Base-by-base conservation (phyloP, 768 basidiomycete species). In the Dacryopinax primogenitus region DNA sequence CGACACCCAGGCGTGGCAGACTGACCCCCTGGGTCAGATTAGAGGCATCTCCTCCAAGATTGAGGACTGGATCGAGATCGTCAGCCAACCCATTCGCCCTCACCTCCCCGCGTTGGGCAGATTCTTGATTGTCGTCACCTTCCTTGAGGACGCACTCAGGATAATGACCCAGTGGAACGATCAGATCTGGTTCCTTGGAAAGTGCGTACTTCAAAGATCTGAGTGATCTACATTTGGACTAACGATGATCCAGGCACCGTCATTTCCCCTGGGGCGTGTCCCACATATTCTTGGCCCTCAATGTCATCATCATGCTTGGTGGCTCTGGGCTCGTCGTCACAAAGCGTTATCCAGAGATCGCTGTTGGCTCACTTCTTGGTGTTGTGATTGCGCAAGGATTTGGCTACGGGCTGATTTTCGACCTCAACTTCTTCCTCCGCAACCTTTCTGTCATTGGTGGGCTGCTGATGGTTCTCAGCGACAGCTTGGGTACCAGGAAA, bases 381-480 rank as follows among this genome's bases (percentile, higher is more conserved):
- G 96, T 98, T 62, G 94, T 99, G 65, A 77, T 98, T 70, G 84
- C 93, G 47, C 96, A 99, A 77, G 95, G 95, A 47, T 89, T 99
- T 70, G 96, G 96, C 70, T 99, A 99, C 72, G 96, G 96, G 34
- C 89, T 99, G 74, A 95, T 99, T 72, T 99, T 99, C 76, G 96
- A 98, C 81, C 82, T 98, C 75, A 98, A 90, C 78, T 99, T 99
- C 83, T 99, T 99, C 92, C 87, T 98, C 47, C 93, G 96, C 75
- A 99, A 98, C 77, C 82, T 99, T 65, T 90, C 87, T 68, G 96
- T 99, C 73, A 92, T 98, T 67, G 96, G 96, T 64, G 96, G 96
- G 64, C 85, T 99, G 51, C 86, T 99, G 77, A 99, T 99, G 96
- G 94, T 98, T 28, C 93, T 99, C 77, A 92, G 88, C 68, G 96